Evolutionary conservation across 78 protist species (phyloP).

Genomic region (Dictyostelium brefeldianum): DNA sequence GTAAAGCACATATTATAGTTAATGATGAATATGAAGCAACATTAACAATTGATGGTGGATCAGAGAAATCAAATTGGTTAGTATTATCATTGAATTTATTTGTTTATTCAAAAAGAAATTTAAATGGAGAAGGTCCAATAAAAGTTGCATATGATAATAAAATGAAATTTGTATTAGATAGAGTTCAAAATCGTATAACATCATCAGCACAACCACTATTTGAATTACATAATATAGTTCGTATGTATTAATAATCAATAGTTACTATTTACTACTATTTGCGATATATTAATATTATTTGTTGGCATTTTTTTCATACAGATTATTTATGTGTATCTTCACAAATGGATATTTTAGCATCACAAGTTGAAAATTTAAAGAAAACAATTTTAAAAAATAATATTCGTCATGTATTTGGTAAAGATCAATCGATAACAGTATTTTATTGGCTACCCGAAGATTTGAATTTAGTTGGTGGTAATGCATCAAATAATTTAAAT

Average conservation of each 20-base stretch:
- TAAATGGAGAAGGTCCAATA: slow-evolving; percentile 46
- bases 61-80: slow-evolving; percentile 63
- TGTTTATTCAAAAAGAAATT: slow-evolving; percentile 28
- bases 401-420: slow-evolving; percentile 45
- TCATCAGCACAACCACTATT: slow-evolving; percentile 30
- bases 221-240: slow-evolving; percentile 69
- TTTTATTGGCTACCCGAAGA: slow-evolving; percentile 77
- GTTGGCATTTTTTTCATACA: not conserved
- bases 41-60: slow-evolving; percentile 57
- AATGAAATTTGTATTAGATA: slow-evolving; percentile 22
- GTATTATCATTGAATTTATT: slow-evolving; percentile 11
- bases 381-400: slow-evolving; percentile 53
- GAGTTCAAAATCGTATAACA: slow-evolving; percentile 50
- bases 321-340: slow-evolving; percentile 45
- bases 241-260: slow-evolving; percentile 9
- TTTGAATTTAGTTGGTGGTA: slow-evolving; percentile 9
- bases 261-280: not conserved
- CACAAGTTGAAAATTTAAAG: slow-evolving; percentile 58
- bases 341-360: slow-evolving; percentile 34
- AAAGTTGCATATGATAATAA: slow-evolving; percentile 43
- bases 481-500: slow-evolving; percentile 3
- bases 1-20: slow-evolving; percentile 49
- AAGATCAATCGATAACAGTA: slow-evolving; percentile 58
- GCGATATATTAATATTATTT: not conserved
- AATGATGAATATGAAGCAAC: slow-evolving; percentile 27